These are phyloP conservation scores for Tremellales sp. DNA, from an alignment of 1,284 basidiomycete species.

Conservation along the genomic window DNA sequence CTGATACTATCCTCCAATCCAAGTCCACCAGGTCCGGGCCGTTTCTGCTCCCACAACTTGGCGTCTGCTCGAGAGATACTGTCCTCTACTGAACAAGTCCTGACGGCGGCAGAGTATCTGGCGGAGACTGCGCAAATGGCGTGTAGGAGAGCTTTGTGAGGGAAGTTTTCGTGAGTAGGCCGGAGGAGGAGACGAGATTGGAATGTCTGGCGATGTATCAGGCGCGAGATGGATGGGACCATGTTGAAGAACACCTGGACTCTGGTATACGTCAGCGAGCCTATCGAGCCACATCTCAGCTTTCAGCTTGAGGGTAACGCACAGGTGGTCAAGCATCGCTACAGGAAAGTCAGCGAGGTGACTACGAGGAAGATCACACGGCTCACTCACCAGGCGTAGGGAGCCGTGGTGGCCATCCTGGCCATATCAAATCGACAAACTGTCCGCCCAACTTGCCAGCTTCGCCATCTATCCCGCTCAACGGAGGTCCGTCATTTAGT, in stretches of 20 bases:
- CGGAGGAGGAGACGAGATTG: constrained; percentile 45
- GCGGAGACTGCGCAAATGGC: constrained; percentile 48
- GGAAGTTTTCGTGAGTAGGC: constrained; percentile 47
- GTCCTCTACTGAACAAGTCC: constrained; percentile 18
- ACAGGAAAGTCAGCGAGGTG: background rate
- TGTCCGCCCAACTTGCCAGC: constrained; percentile 22
- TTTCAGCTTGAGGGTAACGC: no score
- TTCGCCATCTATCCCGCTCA: constrained; percentile 15
- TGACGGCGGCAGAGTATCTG: constrained; percentile 37
- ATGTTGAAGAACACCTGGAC: constrained; percentile 42
- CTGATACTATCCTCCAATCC: constrained; percentile 15
- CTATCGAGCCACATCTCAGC: no score
- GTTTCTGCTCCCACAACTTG: background rate
- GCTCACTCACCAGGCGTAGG: constrained; percentile 29
- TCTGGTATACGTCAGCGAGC: constrained; percentile 21
- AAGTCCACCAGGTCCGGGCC: background rate
- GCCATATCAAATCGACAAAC: constrained; percentile 36
- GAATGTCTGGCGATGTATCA: constrained; percentile 43
- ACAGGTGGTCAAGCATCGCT: constrained; percentile 43
- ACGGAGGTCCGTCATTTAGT: no score
- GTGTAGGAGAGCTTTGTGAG: constrained; percentile 47
- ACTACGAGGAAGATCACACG: background rate
- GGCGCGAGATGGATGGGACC: constrained; percentile 38
- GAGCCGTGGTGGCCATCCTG: constrained; percentile 41
- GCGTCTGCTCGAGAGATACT: constrained; percentile 11